Conservation (phyloP, 2,329 filamentous ascomycete species). For the Talaromyces sp. region DNA sequence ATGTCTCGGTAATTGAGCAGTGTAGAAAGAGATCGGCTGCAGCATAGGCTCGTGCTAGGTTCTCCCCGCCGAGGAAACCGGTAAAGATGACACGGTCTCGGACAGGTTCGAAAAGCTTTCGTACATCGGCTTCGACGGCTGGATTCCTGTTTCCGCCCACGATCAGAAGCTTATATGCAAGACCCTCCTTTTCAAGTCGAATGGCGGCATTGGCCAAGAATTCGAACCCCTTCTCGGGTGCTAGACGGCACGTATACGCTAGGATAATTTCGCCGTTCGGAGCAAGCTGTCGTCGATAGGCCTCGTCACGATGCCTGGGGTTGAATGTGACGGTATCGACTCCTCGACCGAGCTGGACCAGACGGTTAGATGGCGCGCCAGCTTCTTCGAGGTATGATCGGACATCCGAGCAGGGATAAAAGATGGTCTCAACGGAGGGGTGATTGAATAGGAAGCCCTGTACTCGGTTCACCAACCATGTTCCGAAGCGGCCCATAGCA, state of each 20-base stretch:
- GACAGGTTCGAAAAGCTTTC: conserved; percentile 56
- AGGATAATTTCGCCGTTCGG: conserved; percentile 63
- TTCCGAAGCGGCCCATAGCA: conserved; percentile 59
- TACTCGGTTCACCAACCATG: conserved; percentile 59
- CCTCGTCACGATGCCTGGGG: conserved; percentile 51
- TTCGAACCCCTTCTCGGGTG: conserved; percentile 68
- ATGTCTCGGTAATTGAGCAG: conserved; percentile 69
- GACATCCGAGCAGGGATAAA: conserved; percentile 65
- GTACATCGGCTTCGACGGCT: conserved; percentile 60
- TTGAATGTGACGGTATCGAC: conserved; percentile 63
- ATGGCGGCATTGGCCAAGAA: conserved; percentile 59
- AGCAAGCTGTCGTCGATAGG: conserved; percentile 54
- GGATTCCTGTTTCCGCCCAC: conserved; percentile 66
- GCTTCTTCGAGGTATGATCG: conserved; percentile 58
- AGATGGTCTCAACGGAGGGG: conserved; percentile 60
- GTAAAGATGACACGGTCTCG: conserved; percentile 61
- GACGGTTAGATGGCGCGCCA: conserved; percentile 54
- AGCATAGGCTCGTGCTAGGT: conserved; percentile 64
- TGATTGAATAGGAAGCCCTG: conserved; percentile 66
- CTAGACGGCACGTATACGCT: conserved; percentile 63
- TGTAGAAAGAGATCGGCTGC: conserved; percentile 68
- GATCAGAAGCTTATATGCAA: conserved; percentile 63
- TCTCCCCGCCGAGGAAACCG: conserved; percentile 60
- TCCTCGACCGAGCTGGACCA: conserved; percentile 61
- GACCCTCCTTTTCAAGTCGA: conserved; percentile 52